phyloP scores from a whole-genome alignment of 345 rosid genomes.

The Noccaea bulbosa region DNA sequence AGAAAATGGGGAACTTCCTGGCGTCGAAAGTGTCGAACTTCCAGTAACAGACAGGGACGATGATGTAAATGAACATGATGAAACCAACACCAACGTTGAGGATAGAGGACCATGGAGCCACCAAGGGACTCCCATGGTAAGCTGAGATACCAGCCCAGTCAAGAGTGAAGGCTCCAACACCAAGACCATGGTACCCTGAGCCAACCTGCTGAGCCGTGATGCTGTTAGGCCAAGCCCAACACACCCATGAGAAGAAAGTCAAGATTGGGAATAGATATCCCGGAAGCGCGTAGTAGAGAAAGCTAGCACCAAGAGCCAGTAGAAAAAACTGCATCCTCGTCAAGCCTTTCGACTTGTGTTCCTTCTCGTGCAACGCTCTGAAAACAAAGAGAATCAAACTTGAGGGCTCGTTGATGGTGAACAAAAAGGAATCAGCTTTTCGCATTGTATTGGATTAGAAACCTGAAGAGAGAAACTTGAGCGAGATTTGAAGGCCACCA shows the following conservation, averaged over 20 bases:
- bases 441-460: constrained; percentile 15
- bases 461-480: constrained; percentile 97
- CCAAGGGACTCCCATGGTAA: constrained; percentile 96
- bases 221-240: constrained; percentile 87
- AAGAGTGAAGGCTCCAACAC: constrained; percentile 88
- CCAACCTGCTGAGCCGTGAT: constrained; percentile 98
- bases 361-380: constrained; percentile 98
- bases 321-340: constrained; percentile 90
- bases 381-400: constrained; percentile 7
- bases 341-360: constrained; percentile 54
- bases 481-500: constrained; percentile 99
- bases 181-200: constrained; percentile 95
- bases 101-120: constrained; percentile 90
- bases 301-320: constrained; percentile 64
- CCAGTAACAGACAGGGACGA: constrained; percentile 96
- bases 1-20: constrained; percentile 85
- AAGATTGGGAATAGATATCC: constrained; percentile 88
- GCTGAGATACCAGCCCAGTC: constrained; percentile 99
- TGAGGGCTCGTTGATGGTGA: neutral
- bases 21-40: constrained; percentile 87
- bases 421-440: constrained; percentile 4
- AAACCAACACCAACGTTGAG: constrained; percentile 90
- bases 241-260: constrained; percentile 98
- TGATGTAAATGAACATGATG: constrained; percentile 88
- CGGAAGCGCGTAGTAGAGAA: constrained; percentile 75